Conservation (phyloP, 768 basidiomycete species). For the Strobilomyces dryophilus region DNA sequence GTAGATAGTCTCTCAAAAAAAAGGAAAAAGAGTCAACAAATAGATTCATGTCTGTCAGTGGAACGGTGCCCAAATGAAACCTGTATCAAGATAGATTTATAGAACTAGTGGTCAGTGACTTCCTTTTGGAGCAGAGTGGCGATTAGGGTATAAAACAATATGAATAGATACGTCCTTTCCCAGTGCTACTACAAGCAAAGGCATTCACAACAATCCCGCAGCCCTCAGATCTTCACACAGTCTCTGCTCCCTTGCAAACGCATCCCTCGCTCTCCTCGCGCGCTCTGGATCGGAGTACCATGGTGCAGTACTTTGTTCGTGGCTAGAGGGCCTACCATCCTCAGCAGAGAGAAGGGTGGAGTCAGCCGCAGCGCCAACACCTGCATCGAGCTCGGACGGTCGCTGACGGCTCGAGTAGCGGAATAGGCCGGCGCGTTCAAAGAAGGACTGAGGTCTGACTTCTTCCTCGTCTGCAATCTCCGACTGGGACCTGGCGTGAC, state of each 20-base stretch:
- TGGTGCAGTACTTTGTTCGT: slow-evolving; percentile 27
- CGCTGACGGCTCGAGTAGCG: slow-evolving; percentile 11
- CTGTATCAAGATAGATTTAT: slow-evolving; percentile 2
- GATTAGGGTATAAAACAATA: slow-evolving; percentile 24
- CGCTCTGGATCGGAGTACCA: slow-evolving; percentile 42
- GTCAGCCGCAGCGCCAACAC: slow-evolving; percentile 5
- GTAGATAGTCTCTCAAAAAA: slow-evolving; percentile 5
- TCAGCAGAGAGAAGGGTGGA: slow-evolving; percentile 12
- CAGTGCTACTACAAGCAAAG: slow-evolving; percentile 1
- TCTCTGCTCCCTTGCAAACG: slow-evolving; percentile 50
- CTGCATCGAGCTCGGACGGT: slow-evolving; percentile 8
- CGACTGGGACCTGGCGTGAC: slow-evolving; percentile 26
- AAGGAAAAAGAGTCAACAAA: too few relatives aligned
- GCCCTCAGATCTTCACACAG: slow-evolving; percentile 57
- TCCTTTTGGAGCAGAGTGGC: neutral
- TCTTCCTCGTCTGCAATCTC: slow-evolving; percentile 28
- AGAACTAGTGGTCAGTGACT: slow-evolving; percentile 6
- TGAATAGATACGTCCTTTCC: neutral
- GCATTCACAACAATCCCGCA: slow-evolving; percentile 56
- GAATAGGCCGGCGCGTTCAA: slow-evolving; percentile 26
- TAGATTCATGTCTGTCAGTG: neutral
- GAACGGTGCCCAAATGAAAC: neutral
- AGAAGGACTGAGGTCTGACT: slow-evolving; percentile 24
- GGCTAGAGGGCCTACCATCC: slow-evolving; percentile 26
- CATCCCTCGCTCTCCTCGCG: slow-evolving; percentile 40